Evolutionary conservation across 371 early-diverging fungal species (phyloP).

Genomic region (Saksenaea vasiformis): DNA sequence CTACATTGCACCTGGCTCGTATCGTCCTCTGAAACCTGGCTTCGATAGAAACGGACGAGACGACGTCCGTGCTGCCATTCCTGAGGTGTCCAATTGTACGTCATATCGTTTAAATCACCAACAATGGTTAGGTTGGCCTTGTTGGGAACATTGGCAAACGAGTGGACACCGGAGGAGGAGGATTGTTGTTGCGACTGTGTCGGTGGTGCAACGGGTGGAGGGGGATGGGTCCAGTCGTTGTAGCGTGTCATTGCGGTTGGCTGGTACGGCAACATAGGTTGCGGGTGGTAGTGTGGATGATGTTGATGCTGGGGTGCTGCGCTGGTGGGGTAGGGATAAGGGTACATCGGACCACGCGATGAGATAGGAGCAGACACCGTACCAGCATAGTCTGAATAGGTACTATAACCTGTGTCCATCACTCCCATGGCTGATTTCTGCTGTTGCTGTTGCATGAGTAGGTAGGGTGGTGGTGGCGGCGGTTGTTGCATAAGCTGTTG

Average conservation of each 20-base stretch:
- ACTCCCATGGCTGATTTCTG: background rate
- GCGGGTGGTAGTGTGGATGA: background rate
- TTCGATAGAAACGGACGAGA: conserved; percentile 73
- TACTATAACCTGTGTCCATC: background rate
- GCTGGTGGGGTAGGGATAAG: background rate
- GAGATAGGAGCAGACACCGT: background rate
- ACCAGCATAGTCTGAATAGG: background rate
- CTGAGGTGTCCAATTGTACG: conserved; percentile 58
- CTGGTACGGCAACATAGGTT: background rate
- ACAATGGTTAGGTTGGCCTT: conserved; percentile 70
- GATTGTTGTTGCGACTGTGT: conserved; percentile 8
- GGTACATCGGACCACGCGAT: background rate
- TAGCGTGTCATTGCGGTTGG: background rate
- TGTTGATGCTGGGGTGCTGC: conserved; percentile 10
- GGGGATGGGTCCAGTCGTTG: conserved; percentile 1
- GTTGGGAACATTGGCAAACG: conserved; percentile 64
- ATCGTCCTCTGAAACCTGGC: conserved; percentile 6
- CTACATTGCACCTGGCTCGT: conserved; percentile 29
- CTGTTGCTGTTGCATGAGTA: conserved; percentile 3
- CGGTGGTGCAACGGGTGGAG: background rate
- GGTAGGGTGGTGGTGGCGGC: conserved; percentile 3
- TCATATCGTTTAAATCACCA: conserved; percentile 66
- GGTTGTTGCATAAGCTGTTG: conserved; percentile 7
- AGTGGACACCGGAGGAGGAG: conserved; percentile 9
- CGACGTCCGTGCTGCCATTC: conserved; percentile 70